phyloP scores from a whole-genome alignment of 305 asterid species.

The Plantago coronopus region DNA sequence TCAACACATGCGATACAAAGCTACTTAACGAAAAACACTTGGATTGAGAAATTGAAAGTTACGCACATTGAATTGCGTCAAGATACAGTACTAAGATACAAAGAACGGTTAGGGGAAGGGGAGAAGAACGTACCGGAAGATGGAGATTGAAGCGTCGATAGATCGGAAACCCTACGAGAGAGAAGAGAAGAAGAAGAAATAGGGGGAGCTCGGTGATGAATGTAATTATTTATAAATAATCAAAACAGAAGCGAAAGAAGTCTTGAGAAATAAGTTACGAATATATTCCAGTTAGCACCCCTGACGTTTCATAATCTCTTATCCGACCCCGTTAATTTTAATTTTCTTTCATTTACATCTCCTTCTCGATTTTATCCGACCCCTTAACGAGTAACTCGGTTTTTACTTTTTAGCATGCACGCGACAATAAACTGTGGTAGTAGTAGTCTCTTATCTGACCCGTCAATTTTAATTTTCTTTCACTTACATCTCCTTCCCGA shows the following conservation, averaged over 20 bases:
- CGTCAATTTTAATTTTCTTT: too few relatives aligned
- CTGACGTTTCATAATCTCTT: neutral
- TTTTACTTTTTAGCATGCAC: neutral
- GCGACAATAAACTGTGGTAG: too few relatives aligned
- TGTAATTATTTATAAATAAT: too few relatives aligned
- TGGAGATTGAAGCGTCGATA: slow-evolving; percentile 1
- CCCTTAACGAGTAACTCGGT: too few relatives aligned
- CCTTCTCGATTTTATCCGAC: too few relatives aligned
- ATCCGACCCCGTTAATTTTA: neutral
- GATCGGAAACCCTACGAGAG: slow-evolving; percentile 12
- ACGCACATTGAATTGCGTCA: neutral
- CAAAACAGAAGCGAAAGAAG: neutral
- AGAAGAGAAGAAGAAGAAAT: neutral
- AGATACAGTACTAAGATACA: neutral
- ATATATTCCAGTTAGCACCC: neutral
- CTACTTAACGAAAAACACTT: too few relatives aligned
- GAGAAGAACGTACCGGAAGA: slow-evolving; percentile 6
- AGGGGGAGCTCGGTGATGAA: neutral
- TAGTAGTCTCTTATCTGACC: neutral
- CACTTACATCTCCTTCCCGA: too few relatives aligned
- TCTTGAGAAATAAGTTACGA: slow-evolving; percentile 2
- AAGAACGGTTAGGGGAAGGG: neutral
- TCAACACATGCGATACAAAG: too few relatives aligned
- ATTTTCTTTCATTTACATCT: too few relatives aligned
- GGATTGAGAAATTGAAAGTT: neutral